These are phyloP conservation scores for Coemansia sp. DNA, from an alignment of 192 early-diverging fungal genomes.

Conservation along the genomic window DNA sequence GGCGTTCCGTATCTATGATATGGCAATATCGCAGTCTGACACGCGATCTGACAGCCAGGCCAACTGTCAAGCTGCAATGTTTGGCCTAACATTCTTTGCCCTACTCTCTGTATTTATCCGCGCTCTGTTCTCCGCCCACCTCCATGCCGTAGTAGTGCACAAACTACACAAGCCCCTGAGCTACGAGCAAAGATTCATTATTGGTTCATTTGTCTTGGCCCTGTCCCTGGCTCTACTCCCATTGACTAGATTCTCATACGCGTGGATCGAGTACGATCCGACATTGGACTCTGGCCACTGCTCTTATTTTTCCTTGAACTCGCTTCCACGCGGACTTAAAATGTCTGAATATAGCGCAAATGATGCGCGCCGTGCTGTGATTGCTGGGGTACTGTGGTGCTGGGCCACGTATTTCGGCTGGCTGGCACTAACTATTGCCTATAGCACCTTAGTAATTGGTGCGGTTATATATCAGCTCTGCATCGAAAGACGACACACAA, in stretches of 20 bases:
- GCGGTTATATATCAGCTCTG: constrained; percentile 22
- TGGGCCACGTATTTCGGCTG: constrained; percentile 47
- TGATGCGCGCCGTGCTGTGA: constrained; percentile 16
- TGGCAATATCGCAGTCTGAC: constrained; percentile 21
- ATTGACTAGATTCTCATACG: constrained; percentile 21
- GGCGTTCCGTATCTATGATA: constrained; percentile 25
- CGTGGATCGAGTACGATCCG: constrained; percentile 38
- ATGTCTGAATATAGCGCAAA: background rate
- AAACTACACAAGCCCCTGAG: constrained; percentile 11
- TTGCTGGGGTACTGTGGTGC: constrained; percentile 27
- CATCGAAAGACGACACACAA: constrained; percentile 10
- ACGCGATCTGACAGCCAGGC: constrained; percentile 31
- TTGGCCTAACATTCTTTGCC: constrained; percentile 36
- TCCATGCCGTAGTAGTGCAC: constrained; percentile 26
- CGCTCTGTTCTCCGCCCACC: constrained; percentile 28
- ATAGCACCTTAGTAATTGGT: constrained; percentile 18
- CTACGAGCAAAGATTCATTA: constrained; percentile 24
- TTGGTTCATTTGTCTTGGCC: constrained; percentile 16
- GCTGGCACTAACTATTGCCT: constrained; percentile 26
- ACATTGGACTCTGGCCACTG: constrained; percentile 42
- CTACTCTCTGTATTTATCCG: constrained; percentile 32
- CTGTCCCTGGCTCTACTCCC: constrained; percentile 28
- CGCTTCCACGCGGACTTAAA: constrained; percentile 9
- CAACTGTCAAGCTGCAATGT: constrained; percentile 45
- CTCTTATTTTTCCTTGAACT: constrained; percentile 40